Evolutionary conservation across 768 basidiomycete genomes (phyloP).

Genomic region (Hysterangium stoloniferum): DNA sequence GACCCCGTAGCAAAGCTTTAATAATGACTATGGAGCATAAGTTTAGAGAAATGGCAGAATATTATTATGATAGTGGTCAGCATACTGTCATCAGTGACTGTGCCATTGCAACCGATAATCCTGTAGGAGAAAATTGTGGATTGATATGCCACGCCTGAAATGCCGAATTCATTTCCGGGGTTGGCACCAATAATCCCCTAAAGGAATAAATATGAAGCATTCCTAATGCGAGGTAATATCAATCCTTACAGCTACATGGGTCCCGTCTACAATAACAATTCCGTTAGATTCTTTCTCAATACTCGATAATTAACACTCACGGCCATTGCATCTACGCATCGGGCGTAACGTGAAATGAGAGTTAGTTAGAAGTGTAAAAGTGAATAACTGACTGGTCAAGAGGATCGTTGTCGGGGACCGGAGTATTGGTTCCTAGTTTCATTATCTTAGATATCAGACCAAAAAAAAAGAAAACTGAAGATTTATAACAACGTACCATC

Average conservation of each 20-base stretch:
- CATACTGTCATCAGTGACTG: conserved; percentile 45
- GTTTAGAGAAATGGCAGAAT: conserved; percentile 26
- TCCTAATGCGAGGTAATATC: no score
- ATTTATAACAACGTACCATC: conserved; percentile 25
- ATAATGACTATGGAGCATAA: conserved; percentile 28
- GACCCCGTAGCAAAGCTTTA: conserved; percentile 44
- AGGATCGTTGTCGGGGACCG: conserved; percentile 44
- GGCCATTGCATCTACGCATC: conserved; percentile 15
- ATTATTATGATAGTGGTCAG: not conserved
- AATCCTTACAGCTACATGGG: conserved; percentile 44
- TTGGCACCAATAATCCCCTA: conserved; percentile 57
- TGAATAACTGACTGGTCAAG: conserved; percentile 38
- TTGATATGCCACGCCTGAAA: conserved; percentile 62
- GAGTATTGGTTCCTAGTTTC: conserved; percentile 39
- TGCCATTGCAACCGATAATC: conserved; percentile 53
- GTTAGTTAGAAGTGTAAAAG: not conserved
- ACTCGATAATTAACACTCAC: conserved; percentile 19
- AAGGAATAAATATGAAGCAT: conserved; percentile 23
- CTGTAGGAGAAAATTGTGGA: conserved; percentile 48
- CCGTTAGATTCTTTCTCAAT: not conserved
- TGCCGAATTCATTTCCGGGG: conserved; percentile 52
- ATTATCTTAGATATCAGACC: no score
- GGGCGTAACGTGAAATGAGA: not conserved
- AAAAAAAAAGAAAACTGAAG: not conserved
- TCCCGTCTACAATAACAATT: conserved; percentile 34